Evolutionary conservation across 2,329 filamentous ascomycete species (phyloP), one percentile per base, ranked within the genome.

Genomic region (Phialophora chinensis): DNA sequence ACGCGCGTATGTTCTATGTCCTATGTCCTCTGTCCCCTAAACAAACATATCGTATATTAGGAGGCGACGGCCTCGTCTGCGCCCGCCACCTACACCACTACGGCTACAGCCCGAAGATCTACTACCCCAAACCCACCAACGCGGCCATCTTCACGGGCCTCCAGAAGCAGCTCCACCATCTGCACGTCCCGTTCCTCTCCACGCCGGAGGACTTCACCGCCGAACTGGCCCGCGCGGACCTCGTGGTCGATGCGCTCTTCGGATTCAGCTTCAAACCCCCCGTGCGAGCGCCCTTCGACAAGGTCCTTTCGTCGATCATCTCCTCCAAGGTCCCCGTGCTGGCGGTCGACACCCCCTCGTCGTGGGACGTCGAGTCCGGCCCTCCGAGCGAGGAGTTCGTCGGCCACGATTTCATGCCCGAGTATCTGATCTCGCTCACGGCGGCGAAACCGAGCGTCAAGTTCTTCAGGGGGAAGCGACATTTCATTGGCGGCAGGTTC

Each of bases 401-500:
- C 0, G 94, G 93, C 0, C 90, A 89, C 73, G 87, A 84, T 4
- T 98, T 96, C 75, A 88, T 91, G 81, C 95, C 95, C 71, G 83
- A 85, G 38, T 88, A 89, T 23, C 82, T 99, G 65, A 88, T 99
- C 72, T 96, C 92, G 76, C 82, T 99, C 75, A 97, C 94, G 56
- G 95, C 95, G 10, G 93, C 95, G 2, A 99, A 99, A 80, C 94
- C 94, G 6, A 82, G 97, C 67, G 90, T 92, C 6, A 90, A 89
- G 77, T 87, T 88, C 77, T 99, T 97, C 78, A 87, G 83, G 69
- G 95, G 94, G 0, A 65, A 72, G 0, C 87, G 91, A 55, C 95
- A 99, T 82, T 99, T 98, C 75, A 79, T 99, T 63, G 95, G 95
- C 7, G 95, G 95, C 62, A 84, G 92, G 86, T 99, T 99, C 75